These are phyloP conservation scores for Solanum bulbocastanum DNA, from an alignment of 257 asterid genomes.

Conservation along the genomic window DNA sequence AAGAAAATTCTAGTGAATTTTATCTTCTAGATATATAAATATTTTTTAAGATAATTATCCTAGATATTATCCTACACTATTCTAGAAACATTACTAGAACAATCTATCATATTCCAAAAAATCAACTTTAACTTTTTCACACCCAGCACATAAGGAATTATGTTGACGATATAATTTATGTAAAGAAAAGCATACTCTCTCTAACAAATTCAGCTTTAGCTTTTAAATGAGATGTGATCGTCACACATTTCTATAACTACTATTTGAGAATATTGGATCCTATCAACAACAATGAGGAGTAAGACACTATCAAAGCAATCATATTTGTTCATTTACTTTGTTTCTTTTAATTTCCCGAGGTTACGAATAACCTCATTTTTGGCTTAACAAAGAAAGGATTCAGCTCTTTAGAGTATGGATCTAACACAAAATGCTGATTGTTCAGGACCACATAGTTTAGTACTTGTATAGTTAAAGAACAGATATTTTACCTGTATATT, in stretches of 20 bases:
- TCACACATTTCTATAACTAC: neutral
- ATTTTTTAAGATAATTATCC: no score
- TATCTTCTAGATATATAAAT: no score
- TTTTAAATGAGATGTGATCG: neutral
- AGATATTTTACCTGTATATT: conserved; percentile 58
- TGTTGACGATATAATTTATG: neutral
- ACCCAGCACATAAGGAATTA: neutral
- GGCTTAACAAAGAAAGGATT: neutral
- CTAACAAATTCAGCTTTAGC: neutral
- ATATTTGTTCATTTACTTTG: neutral
- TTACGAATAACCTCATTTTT: neutral
- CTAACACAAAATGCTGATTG: neutral
- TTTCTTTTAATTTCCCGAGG: neutral
- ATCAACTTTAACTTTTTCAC: no score
- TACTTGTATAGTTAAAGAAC: neutral
- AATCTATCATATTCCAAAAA: no score
- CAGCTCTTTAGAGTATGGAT: neutral
- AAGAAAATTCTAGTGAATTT: no score
- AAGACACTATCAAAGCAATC: neutral
- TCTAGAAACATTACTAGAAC: no score
- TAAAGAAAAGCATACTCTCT: neutral
- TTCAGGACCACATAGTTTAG: neutral
- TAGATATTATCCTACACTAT: no score
- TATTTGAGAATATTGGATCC: neutral
- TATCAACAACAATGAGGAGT: neutral